Conservation (phyloP, 1,284 basidiomycete genomes). For the Apiotrichum veenhuisii region DNA sequence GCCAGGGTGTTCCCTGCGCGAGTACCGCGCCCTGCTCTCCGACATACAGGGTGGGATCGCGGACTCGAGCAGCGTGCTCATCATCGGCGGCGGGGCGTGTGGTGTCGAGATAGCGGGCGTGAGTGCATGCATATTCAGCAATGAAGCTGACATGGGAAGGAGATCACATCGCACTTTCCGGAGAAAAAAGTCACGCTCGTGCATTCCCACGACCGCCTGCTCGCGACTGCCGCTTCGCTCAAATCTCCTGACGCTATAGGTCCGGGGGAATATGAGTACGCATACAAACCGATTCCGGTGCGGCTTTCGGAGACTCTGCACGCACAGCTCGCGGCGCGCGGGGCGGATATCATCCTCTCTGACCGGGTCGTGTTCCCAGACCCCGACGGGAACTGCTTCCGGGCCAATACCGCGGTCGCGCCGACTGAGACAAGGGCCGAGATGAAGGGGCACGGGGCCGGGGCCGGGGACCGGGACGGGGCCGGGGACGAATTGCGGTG, state of each 20-base stretch:
- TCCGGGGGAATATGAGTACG: not conserved
- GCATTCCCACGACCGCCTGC: slow-evolving; percentile 24
- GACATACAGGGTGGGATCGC: slow-evolving; percentile 36
- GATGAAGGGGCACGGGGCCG: no score
- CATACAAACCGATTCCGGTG: slow-evolving; percentile 11
- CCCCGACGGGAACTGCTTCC: slow-evolving; percentile 9
- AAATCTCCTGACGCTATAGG: not conserved
- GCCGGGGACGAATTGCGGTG: slow-evolving; percentile 11
- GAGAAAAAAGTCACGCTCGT: slow-evolving; percentile 28
- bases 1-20: slow-evolving; percentile 15
- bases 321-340: slow-evolving; percentile 32
- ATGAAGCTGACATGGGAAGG: not conserved
- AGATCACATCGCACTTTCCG: slow-evolving; percentile 34
- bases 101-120: slow-evolving; percentile 53
- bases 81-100: slow-evolving; percentile 51
- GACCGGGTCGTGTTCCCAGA: slow-evolving; percentile 36
- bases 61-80: slow-evolving; percentile 35
- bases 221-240: slow-evolving; percentile 15
- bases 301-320: slow-evolving; percentile 31
- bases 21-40: slow-evolving; percentile 21
- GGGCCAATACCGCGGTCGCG: no score
- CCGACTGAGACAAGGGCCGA: no score
- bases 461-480: no score
- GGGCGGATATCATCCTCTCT: slow-evolving; percentile 42
- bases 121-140: slow-evolving; percentile 8